These are phyloP conservation scores for Diversispora eburnea DNA, from an alignment of 192 early-diverging fungal species.

Conservation along the genomic window DNA sequence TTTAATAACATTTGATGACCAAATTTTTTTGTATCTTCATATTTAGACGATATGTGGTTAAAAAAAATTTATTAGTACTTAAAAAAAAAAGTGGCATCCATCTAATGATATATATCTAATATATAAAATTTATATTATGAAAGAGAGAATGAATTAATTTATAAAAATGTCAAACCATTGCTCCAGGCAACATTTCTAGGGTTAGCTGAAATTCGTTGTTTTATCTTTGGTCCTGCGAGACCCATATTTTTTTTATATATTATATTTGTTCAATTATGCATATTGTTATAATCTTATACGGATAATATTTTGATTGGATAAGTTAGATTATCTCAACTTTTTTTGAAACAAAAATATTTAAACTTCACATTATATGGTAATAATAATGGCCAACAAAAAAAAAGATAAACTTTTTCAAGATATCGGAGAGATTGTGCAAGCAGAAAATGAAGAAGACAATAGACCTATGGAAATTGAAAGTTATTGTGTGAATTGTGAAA, in stretches of 20 bases:
- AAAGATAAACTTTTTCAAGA: constrained; percentile 37
- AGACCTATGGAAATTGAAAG: constrained; percentile 82
- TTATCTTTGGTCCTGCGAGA: constrained; percentile 61
- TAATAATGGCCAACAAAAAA: neutral
- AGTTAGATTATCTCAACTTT: too few relatives aligned
- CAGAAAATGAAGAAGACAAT: constrained; percentile 62
- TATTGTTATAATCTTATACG: too few relatives aligned
- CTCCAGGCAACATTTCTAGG: constrained; percentile 93
- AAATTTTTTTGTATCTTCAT: constrained; percentile 73
- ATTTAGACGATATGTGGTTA: neutral
- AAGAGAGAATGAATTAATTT: neutral
- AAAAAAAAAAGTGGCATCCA: constrained; percentile 1
- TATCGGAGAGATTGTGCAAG: constrained; percentile 44
- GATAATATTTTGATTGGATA: too few relatives aligned
- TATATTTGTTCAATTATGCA: too few relatives aligned
- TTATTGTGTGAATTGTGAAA: constrained; percentile 85
- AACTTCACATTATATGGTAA: too few relatives aligned
- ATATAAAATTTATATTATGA: neutral
- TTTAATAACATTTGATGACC: constrained; percentile 89
- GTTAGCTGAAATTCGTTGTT: constrained; percentile 81
- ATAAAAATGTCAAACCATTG: constrained; percentile 51
- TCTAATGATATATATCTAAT: too few relatives aligned
- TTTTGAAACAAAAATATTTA: too few relatives aligned
- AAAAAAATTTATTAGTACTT: neutral
- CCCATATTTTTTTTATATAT: constrained; percentile 49